Conservation (phyloP, 2,329 filamentous ascomycete species). For the Calonectria henricotiae region DNA sequence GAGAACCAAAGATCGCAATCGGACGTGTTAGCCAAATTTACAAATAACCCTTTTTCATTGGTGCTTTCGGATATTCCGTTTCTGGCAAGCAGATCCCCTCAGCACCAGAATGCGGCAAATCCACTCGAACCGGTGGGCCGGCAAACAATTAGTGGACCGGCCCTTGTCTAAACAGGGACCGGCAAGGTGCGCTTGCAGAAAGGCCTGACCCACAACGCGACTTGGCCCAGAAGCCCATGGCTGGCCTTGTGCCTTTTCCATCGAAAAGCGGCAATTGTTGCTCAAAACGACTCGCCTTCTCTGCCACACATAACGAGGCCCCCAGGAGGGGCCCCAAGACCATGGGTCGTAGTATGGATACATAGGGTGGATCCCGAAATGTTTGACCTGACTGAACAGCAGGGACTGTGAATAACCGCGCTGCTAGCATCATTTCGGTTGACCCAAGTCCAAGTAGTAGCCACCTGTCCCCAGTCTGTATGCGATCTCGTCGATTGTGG, state of each 20-base stretch:
- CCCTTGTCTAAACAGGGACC: conserved; percentile 23
- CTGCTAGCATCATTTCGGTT: not conserved
- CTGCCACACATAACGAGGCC: not conserved
- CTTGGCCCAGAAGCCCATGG: conserved; percentile 3
- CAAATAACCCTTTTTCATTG: not conserved
- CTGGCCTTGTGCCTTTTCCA: conserved; percentile 16
- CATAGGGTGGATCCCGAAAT: conserved; percentile 15
- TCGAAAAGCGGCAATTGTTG: conserved; percentile 24
- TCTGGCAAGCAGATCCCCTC: conserved; percentile 20
- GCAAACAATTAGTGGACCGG: conserved; percentile 30
- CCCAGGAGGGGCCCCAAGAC: not conserved
- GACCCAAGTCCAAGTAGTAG: not conserved
- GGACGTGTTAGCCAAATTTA: conserved; percentile 13
- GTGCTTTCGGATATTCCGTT: conserved; percentile 26
- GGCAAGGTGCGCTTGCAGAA: conserved; percentile 24
- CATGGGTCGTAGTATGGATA: not conserved
- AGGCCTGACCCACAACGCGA: conserved; percentile 5
- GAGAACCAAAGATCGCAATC: conserved; percentile 14
- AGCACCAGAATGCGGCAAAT: conserved; percentile 1
- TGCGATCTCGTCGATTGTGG: conserved; percentile 15
- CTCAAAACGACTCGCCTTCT: conserved; percentile 9
- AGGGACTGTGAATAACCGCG: not conserved
- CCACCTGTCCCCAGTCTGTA: not conserved
- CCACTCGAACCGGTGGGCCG: conserved; percentile 32
- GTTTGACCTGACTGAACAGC: not conserved